These are phyloP conservation scores for Candida khao-thaluensis DNA, from an alignment of 805 yeast species.

Conservation along the genomic window DNA sequence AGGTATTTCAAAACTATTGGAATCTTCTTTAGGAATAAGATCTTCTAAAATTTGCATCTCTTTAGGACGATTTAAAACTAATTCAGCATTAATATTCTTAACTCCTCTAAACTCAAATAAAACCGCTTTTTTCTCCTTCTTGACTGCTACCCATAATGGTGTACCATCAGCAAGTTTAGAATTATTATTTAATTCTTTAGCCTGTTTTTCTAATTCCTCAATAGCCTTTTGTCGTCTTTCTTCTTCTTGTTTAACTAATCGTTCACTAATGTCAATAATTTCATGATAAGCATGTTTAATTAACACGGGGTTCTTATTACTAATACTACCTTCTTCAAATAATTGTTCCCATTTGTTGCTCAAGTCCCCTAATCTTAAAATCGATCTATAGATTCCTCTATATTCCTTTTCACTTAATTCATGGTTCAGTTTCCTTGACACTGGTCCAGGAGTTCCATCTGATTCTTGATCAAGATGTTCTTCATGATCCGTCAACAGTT, in stretches of 20 bases:
- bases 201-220: constrained; percentile 59
- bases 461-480: constrained; percentile 37
- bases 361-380: constrained; percentile 79
- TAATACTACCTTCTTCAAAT: constrained; percentile 84
- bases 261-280: constrained; percentile 59
- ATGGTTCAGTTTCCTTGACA: constrained; percentile 28
- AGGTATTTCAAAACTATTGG: constrained; percentile 58
- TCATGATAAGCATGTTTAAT: constrained; percentile 78
- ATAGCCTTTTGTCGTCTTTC: constrained; percentile 54
- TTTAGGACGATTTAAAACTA: constrained; percentile 76
- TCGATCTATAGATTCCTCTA: constrained; percentile 79
- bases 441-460: constrained; percentile 36
- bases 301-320: constrained; percentile 78
- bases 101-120: constrained; percentile 86
- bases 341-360: constrained; percentile 76
- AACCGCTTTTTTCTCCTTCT: constrained; percentile 86
- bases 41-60: constrained; percentile 70
- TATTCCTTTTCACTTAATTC: constrained; percentile 82
- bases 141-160: constrained; percentile 58
- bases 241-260: constrained; percentile 64
- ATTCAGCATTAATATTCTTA: constrained; percentile 86
- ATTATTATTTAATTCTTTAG: constrained; percentile 36
- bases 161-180: constrained; percentile 39
- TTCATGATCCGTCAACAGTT: constrained; percentile 45
- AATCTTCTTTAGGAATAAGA: constrained; percentile 52